Base-by-base conservation (phyloP, 129 eudicot species). In the Flaveria ramosissima region DNA sequence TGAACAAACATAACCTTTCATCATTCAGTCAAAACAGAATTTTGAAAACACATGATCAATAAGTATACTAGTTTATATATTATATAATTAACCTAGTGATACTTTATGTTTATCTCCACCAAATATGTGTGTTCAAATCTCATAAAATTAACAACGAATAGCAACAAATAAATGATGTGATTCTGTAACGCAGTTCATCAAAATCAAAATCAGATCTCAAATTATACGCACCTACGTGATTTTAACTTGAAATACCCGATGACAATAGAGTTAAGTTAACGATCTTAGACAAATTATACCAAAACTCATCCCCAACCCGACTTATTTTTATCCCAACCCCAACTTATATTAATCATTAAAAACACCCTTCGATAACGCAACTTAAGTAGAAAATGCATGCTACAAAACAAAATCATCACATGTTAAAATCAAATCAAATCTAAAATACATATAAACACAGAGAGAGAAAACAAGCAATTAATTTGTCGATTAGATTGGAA, bases 401-500 rank as follows among this genome's bases (percentile, higher is more conserved):
- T 10, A 68, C 19, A 43, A 77, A 68, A 55, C 13, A 70, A 60
- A 77, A 41, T 16, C 59, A 23, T 23, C 17, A 66, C 17, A 2
- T 11, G 17, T 13, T 52, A 39, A 51, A 50, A 51, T 1, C 17
- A 19, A 16, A 36, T 72, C 9, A 17, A n/a, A 73, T n/a, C n/a
- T 50, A 26, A 41, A 3, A 56, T 11, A 73, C 2, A 7, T 3
- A 41, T 0, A 56, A 14, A n/a, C 13, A 45, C 73, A 66, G 16
- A 76, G 13, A 70, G 13, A 20, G 63, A 78, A 70, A 57, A 45
- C n/a, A 60, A 69, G 36, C 30, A 72, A 26, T 39, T 20, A 10
- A 16, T 79, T 79, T 79, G 83, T 72, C 83, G 78, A 79, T 79
- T 79, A 79, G 83, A 73, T 24, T 21, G 77, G 15, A 71, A 55